Conservation (phyloP, 768 basidiomycete species). For the Jaapia argillacea region DNA sequence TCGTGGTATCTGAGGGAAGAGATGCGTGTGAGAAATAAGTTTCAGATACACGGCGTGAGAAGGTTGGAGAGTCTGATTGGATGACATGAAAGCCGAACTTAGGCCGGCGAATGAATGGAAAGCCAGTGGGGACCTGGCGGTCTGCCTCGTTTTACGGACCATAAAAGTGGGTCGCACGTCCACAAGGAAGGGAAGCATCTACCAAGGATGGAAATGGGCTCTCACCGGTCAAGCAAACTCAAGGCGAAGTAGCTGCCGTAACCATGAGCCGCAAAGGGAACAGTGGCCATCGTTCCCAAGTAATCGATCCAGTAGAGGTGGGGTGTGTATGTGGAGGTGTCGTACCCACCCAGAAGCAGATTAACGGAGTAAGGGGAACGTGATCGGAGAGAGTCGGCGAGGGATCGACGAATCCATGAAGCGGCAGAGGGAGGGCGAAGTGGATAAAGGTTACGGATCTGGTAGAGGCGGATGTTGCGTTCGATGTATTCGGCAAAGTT, state of each 20-base stretch:
- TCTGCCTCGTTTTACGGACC: too few species aligned
- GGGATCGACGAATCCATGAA: conserved; percentile 86
- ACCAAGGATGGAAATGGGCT: conserved; percentile 2
- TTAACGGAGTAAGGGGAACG: conserved; percentile 87
- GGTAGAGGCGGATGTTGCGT: conserved; percentile 91
- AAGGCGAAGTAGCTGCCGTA: conserved; percentile 91
- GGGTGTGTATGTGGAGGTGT: conserved; percentile 61
- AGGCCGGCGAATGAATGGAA: too few species aligned
- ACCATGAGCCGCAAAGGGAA: conserved; percentile 93
- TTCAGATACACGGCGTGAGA: not conserved
- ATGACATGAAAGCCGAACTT: too few species aligned
- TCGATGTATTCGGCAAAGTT: conserved; percentile 96
- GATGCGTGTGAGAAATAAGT: conserved; percentile 4
- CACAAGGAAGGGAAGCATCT: not conserved
- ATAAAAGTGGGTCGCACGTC: too few species aligned
- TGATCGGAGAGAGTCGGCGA: conserved; percentile 86
- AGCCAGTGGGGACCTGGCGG: too few species aligned
- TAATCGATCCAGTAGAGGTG: conserved; percentile 95
- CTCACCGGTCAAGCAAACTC: conserved; percentile 83
- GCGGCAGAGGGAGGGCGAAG: conserved; percentile 88
- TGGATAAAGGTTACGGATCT: conserved; percentile 86
- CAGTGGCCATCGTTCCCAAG: conserved; percentile 78
- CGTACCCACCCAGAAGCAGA: conserved; percentile 87
- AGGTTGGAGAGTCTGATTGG: too few species aligned
- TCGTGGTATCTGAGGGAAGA: conserved; percentile 71